Evolutionary conservation across 495 filamentous ascomycete genomes (phyloP).

Genomic region (Penicillium roqueforti): DNA sequence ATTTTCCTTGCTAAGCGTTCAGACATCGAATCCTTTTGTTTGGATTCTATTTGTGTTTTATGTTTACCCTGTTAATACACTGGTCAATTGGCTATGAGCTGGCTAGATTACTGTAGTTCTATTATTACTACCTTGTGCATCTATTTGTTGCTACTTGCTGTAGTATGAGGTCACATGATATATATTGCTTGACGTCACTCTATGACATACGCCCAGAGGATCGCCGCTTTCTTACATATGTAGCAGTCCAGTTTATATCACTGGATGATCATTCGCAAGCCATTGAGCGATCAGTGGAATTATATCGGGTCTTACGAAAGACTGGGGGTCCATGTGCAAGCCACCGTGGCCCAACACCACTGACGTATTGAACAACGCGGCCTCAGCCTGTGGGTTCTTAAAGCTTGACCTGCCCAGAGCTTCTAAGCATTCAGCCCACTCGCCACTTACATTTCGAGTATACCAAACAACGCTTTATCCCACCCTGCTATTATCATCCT

Average conservation of each 20-base stretch:
- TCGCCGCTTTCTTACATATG: not conserved
- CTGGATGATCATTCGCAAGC: conserved; percentile 1
- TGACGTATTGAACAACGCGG: conserved; percentile 1
- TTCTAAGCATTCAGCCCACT: not conserved
- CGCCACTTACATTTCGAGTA: not conserved
- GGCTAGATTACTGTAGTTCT: not conserved
- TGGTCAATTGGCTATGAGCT: not conserved
- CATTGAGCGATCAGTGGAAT: conserved; percentile 1
- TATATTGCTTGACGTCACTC: not conserved
- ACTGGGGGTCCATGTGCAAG: not conserved
- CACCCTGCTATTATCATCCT: not conserved
- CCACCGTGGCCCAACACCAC: not conserved
- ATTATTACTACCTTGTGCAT: not conserved
- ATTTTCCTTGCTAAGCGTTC: not conserved
- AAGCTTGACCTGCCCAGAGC: conserved; percentile 6
- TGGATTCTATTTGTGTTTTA: too few species aligned
- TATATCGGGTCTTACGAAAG: not conserved
- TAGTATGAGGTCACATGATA: conserved; percentile 5
- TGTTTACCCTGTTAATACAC: not conserved
- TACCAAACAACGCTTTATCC: not conserved
- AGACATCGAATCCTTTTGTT: not conserved
- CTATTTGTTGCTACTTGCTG: not conserved
- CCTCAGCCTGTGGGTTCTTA: not conserved
- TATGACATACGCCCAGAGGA: conserved; percentile 9
- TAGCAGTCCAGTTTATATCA: not conserved